phyloP scores from a whole-genome alignment of 441 rosid genomes.

The Eruca vesicaria region DNA sequence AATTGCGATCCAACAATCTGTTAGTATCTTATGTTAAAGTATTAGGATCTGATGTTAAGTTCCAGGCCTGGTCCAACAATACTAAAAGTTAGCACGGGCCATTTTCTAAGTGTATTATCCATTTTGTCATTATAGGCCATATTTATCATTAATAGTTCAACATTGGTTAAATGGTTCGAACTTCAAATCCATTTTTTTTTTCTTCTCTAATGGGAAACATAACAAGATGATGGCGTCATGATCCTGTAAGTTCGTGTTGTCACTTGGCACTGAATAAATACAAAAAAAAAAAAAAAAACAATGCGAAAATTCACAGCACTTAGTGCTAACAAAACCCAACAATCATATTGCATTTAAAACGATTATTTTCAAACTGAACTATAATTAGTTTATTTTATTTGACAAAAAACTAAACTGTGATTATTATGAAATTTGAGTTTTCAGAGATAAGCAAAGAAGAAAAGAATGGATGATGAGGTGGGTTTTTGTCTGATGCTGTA shows the following conservation, averaged over 20 bases:
- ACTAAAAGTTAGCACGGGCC: neutral
- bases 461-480: neutral
- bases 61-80: neutral
- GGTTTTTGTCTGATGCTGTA: slow-evolving; percentile 1
- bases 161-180: neutral
- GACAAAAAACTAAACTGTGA: neutral
- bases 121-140: neutral
- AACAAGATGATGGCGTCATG: slow-evolving; percentile 13
- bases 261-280: neutral
- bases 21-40: too few relatives aligned
- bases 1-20: neutral
- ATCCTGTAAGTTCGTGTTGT: neutral
- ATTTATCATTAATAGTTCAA: neutral
- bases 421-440: neutral
- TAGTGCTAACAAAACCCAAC: neutral
- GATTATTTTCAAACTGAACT: neutral
- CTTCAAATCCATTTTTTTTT: neutral
- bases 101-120: neutral
- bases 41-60: neutral
- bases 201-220: neutral
- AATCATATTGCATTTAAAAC: neutral
- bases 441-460: neutral
- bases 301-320: neutral
- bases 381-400: neutral
- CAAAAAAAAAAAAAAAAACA: neutral